Conservation (phyloP, 768 basidiomycete genomes). For the Termitomyces sp. region DNA sequence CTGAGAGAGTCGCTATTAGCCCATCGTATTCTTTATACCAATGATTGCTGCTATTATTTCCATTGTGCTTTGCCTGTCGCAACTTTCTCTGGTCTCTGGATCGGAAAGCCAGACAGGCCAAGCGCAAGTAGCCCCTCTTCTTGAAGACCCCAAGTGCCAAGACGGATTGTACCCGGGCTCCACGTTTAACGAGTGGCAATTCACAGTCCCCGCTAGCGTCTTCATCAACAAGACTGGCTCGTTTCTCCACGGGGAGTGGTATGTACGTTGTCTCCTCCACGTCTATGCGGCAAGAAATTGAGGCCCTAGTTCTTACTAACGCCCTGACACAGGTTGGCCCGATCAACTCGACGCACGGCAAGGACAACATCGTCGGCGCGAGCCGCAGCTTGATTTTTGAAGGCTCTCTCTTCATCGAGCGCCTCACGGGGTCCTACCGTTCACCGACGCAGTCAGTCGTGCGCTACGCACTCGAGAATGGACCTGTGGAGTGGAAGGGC, state of each 20-base stretch:
- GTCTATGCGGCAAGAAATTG: background rate
- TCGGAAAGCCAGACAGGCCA: background rate
- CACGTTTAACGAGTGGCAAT: background rate
- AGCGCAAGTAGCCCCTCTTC: background rate
- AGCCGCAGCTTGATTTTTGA: background rate
- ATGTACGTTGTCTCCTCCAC: slow-evolving; percentile 2
- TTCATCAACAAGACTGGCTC: slow-evolving; percentile 2
- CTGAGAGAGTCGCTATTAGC: background rate
- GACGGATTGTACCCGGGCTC: slow-evolving; percentile 1
- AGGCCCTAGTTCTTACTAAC: background rate
- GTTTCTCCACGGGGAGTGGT: slow-evolving; percentile 8
- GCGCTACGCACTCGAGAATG: background rate
- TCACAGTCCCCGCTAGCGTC: background rate
- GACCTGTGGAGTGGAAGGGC: background rate
- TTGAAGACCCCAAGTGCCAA: slow-evolving; percentile 1
- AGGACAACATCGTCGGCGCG: slow-evolving; percentile 9
- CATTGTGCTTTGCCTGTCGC: background rate
- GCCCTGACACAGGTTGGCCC: slow-evolving; percentile 3
- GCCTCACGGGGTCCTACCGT: background rate
- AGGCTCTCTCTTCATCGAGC: background rate
- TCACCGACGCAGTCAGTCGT: background rate
- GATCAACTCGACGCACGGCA: slow-evolving; percentile 2
- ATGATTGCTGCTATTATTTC: background rate
- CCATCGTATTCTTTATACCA: background rate
- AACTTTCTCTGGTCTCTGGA: background rate